Percentiles rank a stretch among this genome's conserved stretches.
Conservation (phyloP, 495 filamentous ascomycete genomes). For the Penicillium dipodomyicola region DNA sequence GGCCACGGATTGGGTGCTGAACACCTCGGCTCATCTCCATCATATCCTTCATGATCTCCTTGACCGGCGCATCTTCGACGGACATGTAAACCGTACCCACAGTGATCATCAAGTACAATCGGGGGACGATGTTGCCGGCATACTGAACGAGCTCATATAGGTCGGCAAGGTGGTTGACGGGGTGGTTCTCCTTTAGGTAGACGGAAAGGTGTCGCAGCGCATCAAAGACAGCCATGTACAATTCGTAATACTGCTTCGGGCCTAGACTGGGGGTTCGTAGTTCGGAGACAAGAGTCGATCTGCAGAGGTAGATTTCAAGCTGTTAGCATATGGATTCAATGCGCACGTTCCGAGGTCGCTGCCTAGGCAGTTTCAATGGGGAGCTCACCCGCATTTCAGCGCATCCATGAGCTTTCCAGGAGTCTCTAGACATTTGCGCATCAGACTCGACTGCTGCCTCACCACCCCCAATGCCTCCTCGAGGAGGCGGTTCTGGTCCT, state of each 20-base stretch:
- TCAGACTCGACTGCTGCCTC: conserved; percentile 90
- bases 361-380: conserved; percentile 30
- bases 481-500: conserved; percentile 91
- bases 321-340: conserved; percentile 19
- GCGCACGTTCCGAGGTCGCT: conserved; percentile 29
- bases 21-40: conserved; percentile 99
- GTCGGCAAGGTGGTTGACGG: conserved; percentile 95
- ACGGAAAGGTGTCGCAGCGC: conserved; percentile 93
- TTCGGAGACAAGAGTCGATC: conserved; percentile 96
- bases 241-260: conserved; percentile 98
- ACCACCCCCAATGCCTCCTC: conserved; percentile 96
- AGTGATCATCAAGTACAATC: conserved; percentile 97
- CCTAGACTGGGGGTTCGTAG: conserved; percentile 92
- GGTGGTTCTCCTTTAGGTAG: conserved; percentile 95
- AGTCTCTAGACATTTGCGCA: conserved; percentile 96
- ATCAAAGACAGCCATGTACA: conserved; percentile 99
- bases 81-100: conserved; percentile 99
- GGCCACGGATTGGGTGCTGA: conserved; percentile 89
- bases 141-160: conserved; percentile 99
- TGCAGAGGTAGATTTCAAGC: conserved; percentile 35
- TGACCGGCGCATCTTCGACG: conserved; percentile 95
- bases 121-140: conserved; percentile 95
- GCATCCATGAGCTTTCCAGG: conserved; percentile 99
- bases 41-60: conserved; percentile 99
- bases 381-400: conserved; percentile 89